A percentile compares a stretch with the other conserved stretches of the same genome.
These are phyloP conservation scores for Phlegmacium glaucopus DNA, from an alignment of 768 basidiomycete genomes.

Conservation along the genomic window DNA sequence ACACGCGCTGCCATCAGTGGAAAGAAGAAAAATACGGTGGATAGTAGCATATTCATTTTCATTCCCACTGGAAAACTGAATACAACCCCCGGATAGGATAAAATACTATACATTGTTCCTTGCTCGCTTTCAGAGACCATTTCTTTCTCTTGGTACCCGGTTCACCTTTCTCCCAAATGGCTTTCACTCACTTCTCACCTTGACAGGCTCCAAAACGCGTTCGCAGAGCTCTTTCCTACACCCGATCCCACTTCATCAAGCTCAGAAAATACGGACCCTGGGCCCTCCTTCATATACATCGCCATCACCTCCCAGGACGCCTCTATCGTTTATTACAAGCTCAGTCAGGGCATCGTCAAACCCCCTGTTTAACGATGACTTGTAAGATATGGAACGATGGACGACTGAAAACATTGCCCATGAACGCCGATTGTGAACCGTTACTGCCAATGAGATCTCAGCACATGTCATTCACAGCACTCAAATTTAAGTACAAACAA, in stretches of 20 bases:
- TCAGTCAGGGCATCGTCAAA: too few species aligned
- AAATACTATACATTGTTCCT: slow-evolving; percentile 53
- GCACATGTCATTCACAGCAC: too few species aligned
- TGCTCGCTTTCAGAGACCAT: slow-evolving; percentile 68
- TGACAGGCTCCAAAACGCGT: slow-evolving; percentile 61
- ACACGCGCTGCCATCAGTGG: slow-evolving; percentile 59
- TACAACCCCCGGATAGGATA: slow-evolving; percentile 32
- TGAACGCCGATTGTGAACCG: too few species aligned
- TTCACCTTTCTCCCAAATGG: neutral
- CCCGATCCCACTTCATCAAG: slow-evolving; percentile 1
- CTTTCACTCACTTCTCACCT: neutral
- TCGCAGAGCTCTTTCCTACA: slow-evolving; percentile 45
- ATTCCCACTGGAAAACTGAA: slow-evolving; percentile 4
- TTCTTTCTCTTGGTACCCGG: slow-evolving; percentile 55
- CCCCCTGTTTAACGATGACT: too few species aligned
- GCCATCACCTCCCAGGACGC: too few species aligned
- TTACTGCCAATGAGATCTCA: too few species aligned
- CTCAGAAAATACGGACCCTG: slow-evolving; percentile 7
- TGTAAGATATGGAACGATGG: too few species aligned
- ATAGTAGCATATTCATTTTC: slow-evolving; percentile 11
- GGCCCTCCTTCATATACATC: slow-evolving; percentile 45
- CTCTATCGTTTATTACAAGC: too few species aligned
- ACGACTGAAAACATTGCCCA: slow-evolving; percentile 68
- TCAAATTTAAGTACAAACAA: too few species aligned
- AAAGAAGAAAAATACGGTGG: slow-evolving; percentile 50